Conservation (phyloP, 768 basidiomycete species). For the Trametes coccinea region DNA sequence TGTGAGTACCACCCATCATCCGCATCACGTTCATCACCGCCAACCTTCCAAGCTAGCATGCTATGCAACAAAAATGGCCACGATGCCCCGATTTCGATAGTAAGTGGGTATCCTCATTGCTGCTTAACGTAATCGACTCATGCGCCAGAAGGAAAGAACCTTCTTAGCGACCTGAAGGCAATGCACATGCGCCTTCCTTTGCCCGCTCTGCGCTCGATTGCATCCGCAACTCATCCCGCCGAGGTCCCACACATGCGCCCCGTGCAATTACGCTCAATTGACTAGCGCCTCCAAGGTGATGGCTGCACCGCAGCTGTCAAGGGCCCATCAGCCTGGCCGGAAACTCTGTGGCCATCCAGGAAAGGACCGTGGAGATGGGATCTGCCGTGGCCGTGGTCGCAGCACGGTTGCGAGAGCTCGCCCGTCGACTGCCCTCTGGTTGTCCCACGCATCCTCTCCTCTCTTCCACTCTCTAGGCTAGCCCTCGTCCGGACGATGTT, state of each 20-base stretch:
- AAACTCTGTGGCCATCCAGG: not conserved
- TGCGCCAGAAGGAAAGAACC: no score
- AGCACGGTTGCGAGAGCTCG: slow-evolving; percentile 2
- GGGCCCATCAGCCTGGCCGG: not conserved
- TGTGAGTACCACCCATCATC: no score
- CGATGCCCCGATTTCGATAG: no score
- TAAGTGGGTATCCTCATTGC: no score
- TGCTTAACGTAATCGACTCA: no score
- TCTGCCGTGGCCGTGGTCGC: not conserved
- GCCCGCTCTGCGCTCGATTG: not conserved
- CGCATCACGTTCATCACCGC: no score
- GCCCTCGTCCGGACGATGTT: not conserved
- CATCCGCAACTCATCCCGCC: not conserved
- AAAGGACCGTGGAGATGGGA: not conserved
- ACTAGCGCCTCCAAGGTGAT: slow-evolving; percentile 1
- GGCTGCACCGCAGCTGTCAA: slow-evolving; percentile 7
- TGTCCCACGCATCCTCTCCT: not conserved
- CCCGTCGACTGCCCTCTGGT: not conserved
- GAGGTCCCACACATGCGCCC: not conserved
- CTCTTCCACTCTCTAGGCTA: not conserved
- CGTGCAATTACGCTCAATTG: not conserved
- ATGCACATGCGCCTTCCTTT: not conserved
- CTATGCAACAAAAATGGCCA: no score
- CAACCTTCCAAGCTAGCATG: no score
- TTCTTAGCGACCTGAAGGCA: no score